Evolutionary conservation across 2,329 filamentous ascomycete genomes (phyloP), one percentile per base, ranked within the genome.

Genomic region (Paracoccidioides brasiliensis): DNA sequence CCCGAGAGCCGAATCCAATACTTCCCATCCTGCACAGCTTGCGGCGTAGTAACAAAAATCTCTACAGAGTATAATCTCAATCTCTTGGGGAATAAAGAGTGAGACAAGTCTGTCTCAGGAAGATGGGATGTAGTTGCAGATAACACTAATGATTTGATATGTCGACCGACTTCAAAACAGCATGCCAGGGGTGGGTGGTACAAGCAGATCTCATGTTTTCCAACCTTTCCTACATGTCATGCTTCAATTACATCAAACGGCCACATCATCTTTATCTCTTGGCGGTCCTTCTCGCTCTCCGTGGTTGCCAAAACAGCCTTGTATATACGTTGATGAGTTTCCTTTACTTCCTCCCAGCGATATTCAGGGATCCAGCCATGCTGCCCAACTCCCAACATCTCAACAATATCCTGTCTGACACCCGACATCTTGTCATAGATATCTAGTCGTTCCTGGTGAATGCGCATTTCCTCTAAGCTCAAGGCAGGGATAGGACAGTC

Each of bases 211-310:
- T 22, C 22, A 22, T 22, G 22, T 2, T 22, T 22, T 22, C 22
- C 22, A 22, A 22, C 22, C 22, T 22, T 22, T 22, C 22, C 22
- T 22, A 22, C 22, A 22, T 22, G 22, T 22, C 22, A 22, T 22
- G 22, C 22, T 54, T 45, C 3, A 28, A 9, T 30, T 42, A 12
- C 38, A 61, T 55, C 61, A 60, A 57, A 63, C 41, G 58, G 62
- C 59, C 33, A 60, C 62, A 45, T 64, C 53, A 33, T 61, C 58
- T n/a, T 59, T 40, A 59, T 5, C 33, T 59, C 59, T 41, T 56
- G 42, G 33, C 57, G 59, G 10, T 57, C 55, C 52, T 57, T 56
- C 43, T 59, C 57, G 53, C 45, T 54, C 54, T 59, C 59, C 54
- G 58, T 35, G 51, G 3, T 15, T 15, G 43, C 55, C 55, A 60